A percentile compares a stretch with the other conserved stretches of the same genome.
These are phyloP conservation scores for Neurospora sp. DNA, from an alignment of 495 filamentous ascomycete genomes.

Conservation along the genomic window DNA sequence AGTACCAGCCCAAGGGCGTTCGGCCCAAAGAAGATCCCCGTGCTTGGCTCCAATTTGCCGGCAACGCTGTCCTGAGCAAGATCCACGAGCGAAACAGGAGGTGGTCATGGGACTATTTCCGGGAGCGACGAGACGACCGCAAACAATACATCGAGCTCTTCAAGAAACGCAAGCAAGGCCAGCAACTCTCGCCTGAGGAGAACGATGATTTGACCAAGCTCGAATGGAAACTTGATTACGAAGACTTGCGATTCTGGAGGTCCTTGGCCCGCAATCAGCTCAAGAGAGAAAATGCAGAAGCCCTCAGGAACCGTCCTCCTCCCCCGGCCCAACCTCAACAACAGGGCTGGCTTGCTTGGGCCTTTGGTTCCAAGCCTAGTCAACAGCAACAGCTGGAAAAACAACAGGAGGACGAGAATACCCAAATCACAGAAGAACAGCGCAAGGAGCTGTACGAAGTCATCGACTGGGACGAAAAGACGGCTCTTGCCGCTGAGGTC, in stretches of 20 bases:
- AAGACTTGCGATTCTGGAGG: conserved; percentile 94
- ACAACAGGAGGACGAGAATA: conserved; percentile 50
- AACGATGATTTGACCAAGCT: conserved; percentile 60
- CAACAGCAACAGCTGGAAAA: conserved; percentile 39
- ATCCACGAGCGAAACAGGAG: conserved; percentile 84
- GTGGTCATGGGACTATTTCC: conserved; percentile 94
- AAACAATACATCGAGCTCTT: conserved; percentile 84
- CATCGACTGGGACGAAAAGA: conserved; percentile 98
- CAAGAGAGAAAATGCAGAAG: conserved; percentile 83
- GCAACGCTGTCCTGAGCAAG: conserved; percentile 75
- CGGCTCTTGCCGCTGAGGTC: conserved; percentile 72
- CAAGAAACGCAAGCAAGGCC: conserved; percentile 81
- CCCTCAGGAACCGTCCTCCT: conserved; percentile 40
- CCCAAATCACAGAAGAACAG: conserved; percentile 85
- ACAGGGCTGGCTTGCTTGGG: conserved; percentile 80
- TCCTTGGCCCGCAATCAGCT: conserved; percentile 90
- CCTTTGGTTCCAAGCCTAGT: conserved; percentile 65
- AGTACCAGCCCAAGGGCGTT: conserved; percentile 73
- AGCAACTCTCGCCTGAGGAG: conserved; percentile 59
- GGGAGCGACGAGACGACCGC: conserved; percentile 82
- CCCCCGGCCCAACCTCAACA: conserved; percentile 40
- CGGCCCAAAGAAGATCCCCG: conserved; percentile 80
- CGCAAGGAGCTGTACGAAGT: conserved; percentile 93
- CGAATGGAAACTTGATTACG: conserved; percentile 83
- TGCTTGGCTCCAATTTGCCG: conserved; percentile 87